These are phyloP conservation scores for baker's yeast (Saccharomyces cerevisiae) DNA, from an alignment of 805 yeast species.

Conservation along the genomic window DNA sequence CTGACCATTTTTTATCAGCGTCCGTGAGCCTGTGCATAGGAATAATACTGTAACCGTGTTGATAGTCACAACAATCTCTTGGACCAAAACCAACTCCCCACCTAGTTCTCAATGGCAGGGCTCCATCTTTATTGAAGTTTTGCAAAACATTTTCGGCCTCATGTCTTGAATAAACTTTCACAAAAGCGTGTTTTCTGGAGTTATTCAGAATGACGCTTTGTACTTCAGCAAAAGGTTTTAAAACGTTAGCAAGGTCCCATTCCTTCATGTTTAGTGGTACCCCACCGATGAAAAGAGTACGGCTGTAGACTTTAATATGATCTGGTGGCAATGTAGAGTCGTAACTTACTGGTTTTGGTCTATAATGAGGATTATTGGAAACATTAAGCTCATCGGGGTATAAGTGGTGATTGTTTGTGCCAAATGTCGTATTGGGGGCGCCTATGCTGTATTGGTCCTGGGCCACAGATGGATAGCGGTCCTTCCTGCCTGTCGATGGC, in stretches of 20 bases:
- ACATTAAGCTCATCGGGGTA: slow-evolving; percentile 50
- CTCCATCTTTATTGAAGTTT: slow-evolving; percentile 61
- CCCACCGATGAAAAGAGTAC: slow-evolving; percentile 93
- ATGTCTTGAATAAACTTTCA: slow-evolving; percentile 81
- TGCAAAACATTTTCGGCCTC: slow-evolving; percentile 83
- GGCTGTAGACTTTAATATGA: slow-evolving; percentile 70
- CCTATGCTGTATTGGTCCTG: not conserved
- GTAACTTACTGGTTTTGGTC: slow-evolving; percentile 63
- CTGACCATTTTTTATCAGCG: slow-evolving; percentile 87
- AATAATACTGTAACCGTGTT: slow-evolving; percentile 78
- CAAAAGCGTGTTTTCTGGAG: slow-evolving; percentile 92
- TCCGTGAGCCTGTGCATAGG: slow-evolving; percentile 86
- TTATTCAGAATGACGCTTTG: slow-evolving; percentile 82
- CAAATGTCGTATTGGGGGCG: slow-evolving; percentile 10
- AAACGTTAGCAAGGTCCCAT: slow-evolving; percentile 53
- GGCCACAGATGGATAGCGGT: slow-evolving; percentile 20
- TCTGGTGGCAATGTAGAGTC: slow-evolving; percentile 72
- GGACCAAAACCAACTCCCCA: slow-evolving; percentile 99
- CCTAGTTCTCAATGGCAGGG: slow-evolving; percentile 65
- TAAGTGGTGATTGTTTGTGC: slow-evolving; percentile 28
- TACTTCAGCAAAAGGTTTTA: slow-evolving; percentile 83
- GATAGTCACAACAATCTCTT: slow-evolving; percentile 94
- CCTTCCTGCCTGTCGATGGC: slow-evolving; percentile 20
- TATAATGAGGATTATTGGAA: slow-evolving; percentile 66
- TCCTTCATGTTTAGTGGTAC: slow-evolving; percentile 80